Evolutionary conservation across 345 rosid species (phyloP).

Genomic region (Geranium rotundifolium): DNA sequence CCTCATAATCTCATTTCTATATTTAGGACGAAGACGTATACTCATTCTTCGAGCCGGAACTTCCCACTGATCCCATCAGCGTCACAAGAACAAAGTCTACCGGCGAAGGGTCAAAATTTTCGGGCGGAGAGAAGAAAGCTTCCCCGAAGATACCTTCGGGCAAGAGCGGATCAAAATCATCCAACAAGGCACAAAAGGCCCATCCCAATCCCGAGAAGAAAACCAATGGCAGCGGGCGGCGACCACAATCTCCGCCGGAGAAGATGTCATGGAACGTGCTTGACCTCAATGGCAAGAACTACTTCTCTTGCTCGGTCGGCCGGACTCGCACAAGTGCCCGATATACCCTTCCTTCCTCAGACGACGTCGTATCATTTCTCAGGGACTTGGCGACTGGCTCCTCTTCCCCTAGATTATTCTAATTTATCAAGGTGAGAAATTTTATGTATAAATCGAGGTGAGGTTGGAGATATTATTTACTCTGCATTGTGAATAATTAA

Average conservation of each 20-base stretch:
- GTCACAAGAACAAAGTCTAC: conserved; percentile 43
- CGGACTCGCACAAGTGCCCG: conserved; percentile 78
- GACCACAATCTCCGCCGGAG: conserved; percentile 55
- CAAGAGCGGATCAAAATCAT: conserved; percentile 61
- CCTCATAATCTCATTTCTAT: background rate
- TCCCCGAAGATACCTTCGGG: conserved; percentile 43
- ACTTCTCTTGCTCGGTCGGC: conserved; percentile 92
- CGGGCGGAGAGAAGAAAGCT: conserved; percentile 49
- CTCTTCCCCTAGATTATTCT: conserved; percentile 3
- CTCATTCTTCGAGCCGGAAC: conserved; percentile 94
- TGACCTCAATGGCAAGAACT: conserved; percentile 92
- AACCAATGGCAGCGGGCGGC: conserved; percentile 24
- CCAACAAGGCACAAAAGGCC: conserved; percentile 54
- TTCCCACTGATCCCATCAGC: conserved; percentile 51
- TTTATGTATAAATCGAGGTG: background rate
- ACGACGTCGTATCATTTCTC: conserved; percentile 68
- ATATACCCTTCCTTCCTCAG: conserved; percentile 58
- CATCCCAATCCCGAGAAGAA: conserved; percentile 36
- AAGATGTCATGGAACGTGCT: conserved; percentile 92
- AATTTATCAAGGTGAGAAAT: background rate
- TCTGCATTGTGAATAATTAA: background rate
- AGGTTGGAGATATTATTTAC: background rate
- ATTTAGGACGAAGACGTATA: conserved; percentile 94
- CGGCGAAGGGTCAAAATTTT: conserved; percentile 43
- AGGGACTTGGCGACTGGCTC: conserved; percentile 39